Evolutionary conservation across 2,329 filamentous ascomycete genomes (phyloP).

Genomic region (Magnaporthiopsis rhizophila): DNA sequence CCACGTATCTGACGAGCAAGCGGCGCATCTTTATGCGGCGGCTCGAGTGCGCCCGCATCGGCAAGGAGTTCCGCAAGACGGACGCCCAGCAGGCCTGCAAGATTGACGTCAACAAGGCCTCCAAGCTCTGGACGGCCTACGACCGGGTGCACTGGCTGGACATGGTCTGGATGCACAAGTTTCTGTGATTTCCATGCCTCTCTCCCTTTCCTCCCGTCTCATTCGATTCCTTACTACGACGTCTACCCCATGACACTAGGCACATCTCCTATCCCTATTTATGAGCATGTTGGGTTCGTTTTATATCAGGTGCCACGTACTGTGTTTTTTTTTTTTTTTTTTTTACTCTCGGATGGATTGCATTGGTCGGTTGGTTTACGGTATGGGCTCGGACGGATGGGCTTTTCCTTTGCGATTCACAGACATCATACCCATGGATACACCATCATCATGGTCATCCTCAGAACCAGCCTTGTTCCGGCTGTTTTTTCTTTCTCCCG

Average conservation of each 20-base stretch:
- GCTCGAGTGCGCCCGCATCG: conserved; percentile 56
- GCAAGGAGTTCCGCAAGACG: conserved; percentile 89
- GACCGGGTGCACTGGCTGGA: conserved; percentile 81
- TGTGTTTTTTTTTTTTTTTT: not conserved
- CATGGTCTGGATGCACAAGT: conserved; percentile 29
- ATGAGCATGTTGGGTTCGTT: too few species aligned
- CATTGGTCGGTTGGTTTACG: conserved; percentile 1
- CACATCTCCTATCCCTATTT: too few species aligned
- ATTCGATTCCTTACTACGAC: not conserved
- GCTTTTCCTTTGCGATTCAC: too few species aligned
- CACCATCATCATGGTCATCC: too few species aligned
- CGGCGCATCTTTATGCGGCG: conserved; percentile 79
- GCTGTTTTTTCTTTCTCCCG: too few species aligned
- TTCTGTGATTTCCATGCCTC: too few species aligned
- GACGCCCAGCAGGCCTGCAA: conserved; percentile 95
- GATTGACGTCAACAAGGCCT: conserved; percentile 97
- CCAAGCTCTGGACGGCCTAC: conserved; percentile 83
- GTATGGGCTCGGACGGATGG: not conserved
- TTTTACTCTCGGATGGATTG: not conserved
- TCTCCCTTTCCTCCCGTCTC: too few species aligned
- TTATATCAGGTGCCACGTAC: too few species aligned
- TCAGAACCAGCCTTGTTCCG: too few species aligned
- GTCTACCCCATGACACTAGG: too few species aligned
- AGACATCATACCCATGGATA: too few species aligned
- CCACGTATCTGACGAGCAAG: conserved; percentile 88